Conservation (phyloP, 1,284 basidiomycete species). For the Naganishia cerealis region DNA sequence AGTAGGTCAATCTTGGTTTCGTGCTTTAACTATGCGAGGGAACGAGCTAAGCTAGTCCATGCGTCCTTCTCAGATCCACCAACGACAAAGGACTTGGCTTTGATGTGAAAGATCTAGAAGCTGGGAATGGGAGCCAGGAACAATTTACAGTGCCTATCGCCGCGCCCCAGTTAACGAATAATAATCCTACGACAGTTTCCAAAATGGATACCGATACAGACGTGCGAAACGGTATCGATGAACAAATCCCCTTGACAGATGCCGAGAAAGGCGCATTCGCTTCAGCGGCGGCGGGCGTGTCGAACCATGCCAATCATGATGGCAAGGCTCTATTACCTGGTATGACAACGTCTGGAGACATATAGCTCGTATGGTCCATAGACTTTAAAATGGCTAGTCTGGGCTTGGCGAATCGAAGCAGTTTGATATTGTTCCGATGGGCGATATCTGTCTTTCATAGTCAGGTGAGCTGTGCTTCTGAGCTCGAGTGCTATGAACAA, state of each 20-base stretch:
- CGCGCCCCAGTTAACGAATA: constrained; percentile 9
- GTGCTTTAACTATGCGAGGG: neutral
- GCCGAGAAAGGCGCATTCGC: constrained; percentile 35
- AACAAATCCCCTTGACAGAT: constrained; percentile 14
- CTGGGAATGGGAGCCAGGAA: constrained; percentile 1
- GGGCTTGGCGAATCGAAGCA: neutral
- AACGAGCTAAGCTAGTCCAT: neutral
- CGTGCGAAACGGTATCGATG: constrained; percentile 3
- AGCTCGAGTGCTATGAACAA: neutral
- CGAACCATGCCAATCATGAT: constrained; percentile 30
- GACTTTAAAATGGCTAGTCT: neutral
- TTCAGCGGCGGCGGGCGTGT: constrained; percentile 34
- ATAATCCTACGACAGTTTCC: constrained; percentile 2
- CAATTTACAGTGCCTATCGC: constrained; percentile 23
- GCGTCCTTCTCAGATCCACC: constrained; percentile 14
- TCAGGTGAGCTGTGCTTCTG: constrained; percentile 11
- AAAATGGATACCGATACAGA: constrained; percentile 10
- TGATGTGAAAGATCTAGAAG: constrained; percentile 18
- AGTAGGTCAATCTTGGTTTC: constrained; percentile 9
- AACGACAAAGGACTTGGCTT: constrained; percentile 32
- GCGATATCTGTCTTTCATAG: neutral
- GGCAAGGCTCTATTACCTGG: constrained; percentile 33
- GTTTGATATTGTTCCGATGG: neutral
- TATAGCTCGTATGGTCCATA: constrained; percentile 1
- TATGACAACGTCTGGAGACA: constrained; percentile 8